Percentiles rank a stretch among this genome's conserved stretches.
phyloP scores from a whole-genome alignment of 1,284 basidiomycete species.

The Melampsora americana region DNA sequence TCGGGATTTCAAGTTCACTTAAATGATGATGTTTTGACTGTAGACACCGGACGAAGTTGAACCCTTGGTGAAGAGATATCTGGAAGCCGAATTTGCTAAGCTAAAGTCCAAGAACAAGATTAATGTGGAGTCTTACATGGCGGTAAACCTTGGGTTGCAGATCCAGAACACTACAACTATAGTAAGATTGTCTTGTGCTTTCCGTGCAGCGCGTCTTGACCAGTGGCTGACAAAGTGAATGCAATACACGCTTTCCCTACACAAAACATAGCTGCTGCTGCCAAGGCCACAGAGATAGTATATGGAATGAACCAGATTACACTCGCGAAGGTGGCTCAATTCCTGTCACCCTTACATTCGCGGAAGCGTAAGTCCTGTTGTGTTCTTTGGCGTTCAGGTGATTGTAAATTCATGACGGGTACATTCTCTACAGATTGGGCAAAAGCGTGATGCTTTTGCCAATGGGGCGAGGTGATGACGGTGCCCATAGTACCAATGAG shows the following conservation, averaged over 20 bases:
- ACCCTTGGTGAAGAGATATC: constrained; percentile 51
- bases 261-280: constrained; percentile 90
- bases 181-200: neutral
- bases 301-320: constrained; percentile 79
- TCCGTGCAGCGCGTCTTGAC: neutral
- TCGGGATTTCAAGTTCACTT: too few relatives aligned
- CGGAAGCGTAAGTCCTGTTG: constrained; percentile 59
- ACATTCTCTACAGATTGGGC: constrained; percentile 59
- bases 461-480: constrained; percentile 90
- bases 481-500: constrained; percentile 91
- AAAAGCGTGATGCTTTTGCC: constrained; percentile 77
- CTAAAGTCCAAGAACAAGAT: constrained; percentile 53
- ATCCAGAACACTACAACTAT: constrained; percentile 48
- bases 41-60: constrained; percentile 58
- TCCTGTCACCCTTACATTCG: constrained; percentile 92
- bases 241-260: neutral
- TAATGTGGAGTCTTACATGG: constrained; percentile 48
- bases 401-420: too few relatives aligned
- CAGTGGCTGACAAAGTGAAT: neutral
- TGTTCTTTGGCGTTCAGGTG: too few relatives aligned
- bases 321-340: constrained; percentile 95
- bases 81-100: constrained; percentile 52
- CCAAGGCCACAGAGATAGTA: constrained; percentile 73
- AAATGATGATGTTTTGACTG: too few relatives aligned
- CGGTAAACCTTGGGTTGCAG: constrained; percentile 53